phyloP scores from a whole-genome alignment of 169 alveolate genomes.

The Plasmodium knowlesi region DNA sequence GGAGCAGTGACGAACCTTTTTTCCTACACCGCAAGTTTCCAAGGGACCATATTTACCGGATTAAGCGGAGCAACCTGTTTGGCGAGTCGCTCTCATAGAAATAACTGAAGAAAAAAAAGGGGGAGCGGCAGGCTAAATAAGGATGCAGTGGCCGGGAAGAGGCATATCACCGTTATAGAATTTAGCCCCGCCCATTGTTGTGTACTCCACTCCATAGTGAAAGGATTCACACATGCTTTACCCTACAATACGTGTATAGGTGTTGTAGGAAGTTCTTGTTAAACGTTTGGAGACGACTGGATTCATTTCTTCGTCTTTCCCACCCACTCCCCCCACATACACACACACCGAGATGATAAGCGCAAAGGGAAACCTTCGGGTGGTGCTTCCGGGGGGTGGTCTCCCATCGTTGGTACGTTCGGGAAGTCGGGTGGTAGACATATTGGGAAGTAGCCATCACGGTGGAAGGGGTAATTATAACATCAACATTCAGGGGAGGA shows the following conservation, averaged over 20 bases:
- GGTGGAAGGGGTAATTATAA: neutral
- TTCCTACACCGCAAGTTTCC: neutral
- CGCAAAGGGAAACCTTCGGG: neutral
- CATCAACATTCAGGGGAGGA: neutral
- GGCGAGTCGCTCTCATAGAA: neutral
- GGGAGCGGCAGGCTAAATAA: too few species aligned
- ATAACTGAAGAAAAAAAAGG: neutral
- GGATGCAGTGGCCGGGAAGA: neutral
- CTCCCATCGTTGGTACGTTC: neutral
- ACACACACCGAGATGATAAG: conserved; percentile 1
- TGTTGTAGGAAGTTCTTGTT: neutral
- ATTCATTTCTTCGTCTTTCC: neutral
- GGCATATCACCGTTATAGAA: neutral
- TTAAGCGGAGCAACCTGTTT: neutral
- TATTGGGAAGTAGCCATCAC: neutral
- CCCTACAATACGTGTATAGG: neutral
- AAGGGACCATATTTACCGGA: neutral
- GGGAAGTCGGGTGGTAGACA: neutral
- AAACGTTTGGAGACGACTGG: neutral
- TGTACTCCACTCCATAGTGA: neutral
- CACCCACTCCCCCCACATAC: too few species aligned
- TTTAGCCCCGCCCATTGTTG: neutral
- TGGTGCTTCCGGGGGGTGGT: neutral
- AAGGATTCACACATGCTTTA: neutral
- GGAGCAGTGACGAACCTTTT: neutral